Evolutionary conservation across 257 asterid species (phyloP), one percentile per base, ranked within the genome.

Genomic region (Przewalskia tangutica): DNA sequence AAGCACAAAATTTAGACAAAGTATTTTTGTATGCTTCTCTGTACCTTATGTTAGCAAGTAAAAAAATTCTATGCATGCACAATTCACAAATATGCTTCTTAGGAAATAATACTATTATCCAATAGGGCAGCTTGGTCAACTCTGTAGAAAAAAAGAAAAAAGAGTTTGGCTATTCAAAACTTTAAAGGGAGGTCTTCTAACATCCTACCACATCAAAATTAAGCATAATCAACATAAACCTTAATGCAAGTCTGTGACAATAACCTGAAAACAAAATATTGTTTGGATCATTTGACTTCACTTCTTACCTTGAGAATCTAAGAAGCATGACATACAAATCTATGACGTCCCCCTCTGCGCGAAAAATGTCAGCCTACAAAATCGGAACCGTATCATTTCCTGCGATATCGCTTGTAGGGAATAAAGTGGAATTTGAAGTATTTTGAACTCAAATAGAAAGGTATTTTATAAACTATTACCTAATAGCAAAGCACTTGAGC

Each of bases 271-370:
- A 71, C 79, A 71, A 51, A 75, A 79, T 60, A 59, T 38, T 38
- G 40, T 17, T 81, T 65, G 66, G 66, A 60, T 11, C 48, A 77
- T 58, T 20, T 13, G 48, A 10, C 75, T 77, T 84, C 81, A 79
- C 64, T 77, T 81, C 97, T 92, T 89, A 95, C 99, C 99, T 92
- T 85, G 99, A 91, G 86, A 88, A 95, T 79, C 99, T 85, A 58
- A 95, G 97, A 42, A 95, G 98, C 99, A 93, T 93, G 70, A 95
- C 93, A 83, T 93, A 95, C 84, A 93, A 90, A 90, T 95, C 99
- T 85, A 95, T 82, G 77, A 88, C 66, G 75, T 95, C 92, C 55
- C 88, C 85, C 91, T 95, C 99, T 82, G 79, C 89, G 70, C 98
- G 97, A 84, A 92, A 95, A 81, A 95, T 95, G 90, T 91, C 90